Percentiles rank a stretch among this genome's conserved stretches.
These are phyloP conservation scores for Fusarium verrucosum DNA, from an alignment of 2,329 filamentous ascomycete genomes.

Conservation along the genomic window DNA sequence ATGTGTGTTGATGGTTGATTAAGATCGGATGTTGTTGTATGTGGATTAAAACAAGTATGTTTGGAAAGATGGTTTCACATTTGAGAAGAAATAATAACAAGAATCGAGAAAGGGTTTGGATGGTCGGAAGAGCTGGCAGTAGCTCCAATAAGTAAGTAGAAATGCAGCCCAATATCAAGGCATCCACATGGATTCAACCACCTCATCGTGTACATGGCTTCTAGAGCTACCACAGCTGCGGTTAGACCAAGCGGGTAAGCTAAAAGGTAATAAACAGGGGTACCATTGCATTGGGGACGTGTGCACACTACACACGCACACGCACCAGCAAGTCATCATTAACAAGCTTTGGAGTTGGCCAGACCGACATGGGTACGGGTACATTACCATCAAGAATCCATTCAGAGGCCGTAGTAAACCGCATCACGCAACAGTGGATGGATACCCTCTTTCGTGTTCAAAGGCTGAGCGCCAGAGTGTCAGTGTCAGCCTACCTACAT, in stretches of 20 bases:
- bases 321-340: conserved; percentile 28
- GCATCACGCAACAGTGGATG: conserved; percentile 29
- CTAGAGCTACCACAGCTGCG: conserved; percentile 32
- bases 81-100: conserved; percentile 26
- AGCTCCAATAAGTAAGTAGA: conserved; percentile 36
- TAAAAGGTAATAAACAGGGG: conserved; percentile 29
- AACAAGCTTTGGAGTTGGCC: conserved; percentile 22
- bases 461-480: background rate
- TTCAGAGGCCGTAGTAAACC: background rate
- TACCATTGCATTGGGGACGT: conserved; percentile 23
- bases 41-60: conserved; percentile 20
- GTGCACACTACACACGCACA: background rate
- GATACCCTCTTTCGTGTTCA: conserved; percentile 15
- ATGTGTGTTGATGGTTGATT: background rate
- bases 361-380: conserved; percentile 14
- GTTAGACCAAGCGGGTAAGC: conserved; percentile 33
- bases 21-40: background rate
- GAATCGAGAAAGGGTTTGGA: conserved; percentile 9
- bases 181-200: conserved; percentile 36
- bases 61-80: conserved; percentile 25
- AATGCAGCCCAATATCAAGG: conserved; percentile 28
- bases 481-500: background rate
- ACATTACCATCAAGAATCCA: conserved; percentile 19
- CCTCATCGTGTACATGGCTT: conserved; percentile 21
- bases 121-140: conserved; percentile 27